These are phyloP conservation scores for Pythium pyrilobum DNA, from an alignment of 352 stramenopile genomes.

Conservation along the genomic window DNA sequence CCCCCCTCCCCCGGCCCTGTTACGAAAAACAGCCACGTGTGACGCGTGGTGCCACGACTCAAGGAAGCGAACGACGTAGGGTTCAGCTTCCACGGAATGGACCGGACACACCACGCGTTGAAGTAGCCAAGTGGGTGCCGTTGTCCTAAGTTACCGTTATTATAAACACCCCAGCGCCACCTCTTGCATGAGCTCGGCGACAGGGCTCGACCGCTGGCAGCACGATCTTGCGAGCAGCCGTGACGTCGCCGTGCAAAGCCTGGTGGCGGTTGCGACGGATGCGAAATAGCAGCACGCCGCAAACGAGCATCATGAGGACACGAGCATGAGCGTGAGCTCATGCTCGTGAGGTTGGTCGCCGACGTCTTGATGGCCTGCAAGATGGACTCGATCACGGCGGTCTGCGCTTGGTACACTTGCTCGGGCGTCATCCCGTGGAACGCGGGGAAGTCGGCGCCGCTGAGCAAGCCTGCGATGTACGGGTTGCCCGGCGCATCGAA, in stretches of 20 bases:
- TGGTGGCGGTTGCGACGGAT: conserved; percentile 49
- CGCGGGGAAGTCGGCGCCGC: conserved; percentile 1
- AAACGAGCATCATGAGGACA: conserved; percentile 13
- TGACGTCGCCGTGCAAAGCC: conserved; percentile 39
- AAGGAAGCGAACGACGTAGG: too few relatives aligned
- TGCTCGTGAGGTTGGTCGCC: neutral
- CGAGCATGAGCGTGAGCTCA: conserved; percentile 3
- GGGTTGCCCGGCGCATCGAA: conserved; percentile 20
- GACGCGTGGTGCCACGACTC: too few relatives aligned
- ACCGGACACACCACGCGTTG: too few relatives aligned
- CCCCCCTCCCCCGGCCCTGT: too few relatives aligned
- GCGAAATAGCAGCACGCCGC: conserved; percentile 34
- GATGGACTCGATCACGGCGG: conserved; percentile 6
- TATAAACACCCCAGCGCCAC: too few relatives aligned
- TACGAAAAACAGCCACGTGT: too few relatives aligned
- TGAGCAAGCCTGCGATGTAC: conserved; percentile 9
- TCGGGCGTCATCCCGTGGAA: conserved; percentile 5
- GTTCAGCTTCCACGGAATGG: too few relatives aligned
- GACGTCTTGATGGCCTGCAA: conserved; percentile 1
- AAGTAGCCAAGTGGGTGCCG: too few relatives aligned
- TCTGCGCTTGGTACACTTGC: neutral
- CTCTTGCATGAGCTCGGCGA: too few relatives aligned
- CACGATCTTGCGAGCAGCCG: conserved; percentile 49
- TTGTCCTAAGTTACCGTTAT: too few relatives aligned
- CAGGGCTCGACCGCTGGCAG: conserved; percentile 62